A percentile compares a stretch with the other conserved stretches of the same genome.
Evolutionary conservation across 331 rosid genomes (phyloP).

Genomic region (Acacia concinna): DNA sequence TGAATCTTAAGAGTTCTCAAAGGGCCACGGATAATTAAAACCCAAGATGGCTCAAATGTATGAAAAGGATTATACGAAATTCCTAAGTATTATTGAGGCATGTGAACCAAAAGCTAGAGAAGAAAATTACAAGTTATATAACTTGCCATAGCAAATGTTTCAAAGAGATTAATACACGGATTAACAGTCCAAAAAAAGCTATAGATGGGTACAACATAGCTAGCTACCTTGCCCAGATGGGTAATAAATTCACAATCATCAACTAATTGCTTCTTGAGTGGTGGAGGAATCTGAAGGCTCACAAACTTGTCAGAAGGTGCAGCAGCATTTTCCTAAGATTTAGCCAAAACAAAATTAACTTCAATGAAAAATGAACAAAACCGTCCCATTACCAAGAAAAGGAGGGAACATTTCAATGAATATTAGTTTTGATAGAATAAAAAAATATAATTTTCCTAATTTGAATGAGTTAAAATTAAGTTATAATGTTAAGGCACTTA

Average conservation of each 20-base stretch:
- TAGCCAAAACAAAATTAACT: conserved; percentile 19
- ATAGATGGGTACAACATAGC: conserved; percentile 2
- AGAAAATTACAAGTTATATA: conserved; percentile 2
- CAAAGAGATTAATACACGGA: conserved; percentile 24
- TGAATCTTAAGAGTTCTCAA: background rate
- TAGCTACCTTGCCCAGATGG: conserved; percentile 79
- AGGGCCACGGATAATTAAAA: background rate
- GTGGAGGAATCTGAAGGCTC: conserved; percentile 64
- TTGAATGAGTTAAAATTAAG: conserved; percentile 12
- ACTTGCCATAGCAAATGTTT: conserved; percentile 15
- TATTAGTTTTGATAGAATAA: background rate
- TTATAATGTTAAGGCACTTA: conserved; percentile 16
- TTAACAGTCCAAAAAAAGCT: background rate
- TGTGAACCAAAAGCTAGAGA: background rate
- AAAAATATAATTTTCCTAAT: conserved; percentile 22
- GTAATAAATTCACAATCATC: conserved; percentile 81
- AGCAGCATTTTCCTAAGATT: conserved; percentile 44
- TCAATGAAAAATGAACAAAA: conserved; percentile 9
- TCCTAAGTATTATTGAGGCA: background rate
- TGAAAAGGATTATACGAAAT: too few relatives aligned
- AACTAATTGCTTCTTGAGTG: conserved; percentile 74
- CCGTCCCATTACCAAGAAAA: conserved; percentile 9
- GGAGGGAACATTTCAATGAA: conserved; percentile 9
- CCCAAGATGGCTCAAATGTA: background rate
- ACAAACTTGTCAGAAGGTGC: conserved; percentile 52